A percentile compares a stretch with the other conserved stretches of the same genome.
Evolutionary conservation across 768 basidiomycete genomes (phyloP).

Genomic region (Boletus huronensis): DNA sequence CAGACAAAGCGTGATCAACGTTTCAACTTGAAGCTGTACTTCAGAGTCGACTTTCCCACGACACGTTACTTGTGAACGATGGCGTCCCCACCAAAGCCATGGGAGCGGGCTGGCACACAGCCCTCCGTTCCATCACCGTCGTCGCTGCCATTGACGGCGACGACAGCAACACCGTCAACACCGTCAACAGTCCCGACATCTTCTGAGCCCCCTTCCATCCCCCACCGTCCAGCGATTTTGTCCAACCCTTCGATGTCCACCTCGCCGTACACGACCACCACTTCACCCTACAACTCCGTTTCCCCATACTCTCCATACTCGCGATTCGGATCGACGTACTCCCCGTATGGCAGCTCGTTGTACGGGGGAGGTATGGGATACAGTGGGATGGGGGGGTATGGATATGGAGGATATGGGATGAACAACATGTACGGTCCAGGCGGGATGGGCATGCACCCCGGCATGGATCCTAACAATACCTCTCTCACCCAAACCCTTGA

Average conservation of each 20-base stretch:
- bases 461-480: slow-evolving; percentile 49
- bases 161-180: slow-evolving; percentile 18
- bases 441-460: slow-evolving; percentile 36
- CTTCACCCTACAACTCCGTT: slow-evolving; percentile 45
- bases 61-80: slow-evolving; percentile 36
- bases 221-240: slow-evolving; percentile 60
- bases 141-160: slow-evolving; percentile 17
- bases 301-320: slow-evolving; percentile 46
- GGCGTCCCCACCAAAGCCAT: slow-evolving; percentile 87
- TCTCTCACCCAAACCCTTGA: slow-evolving; percentile 87
- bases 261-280: slow-evolving; percentile 34
- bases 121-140: slow-evolving; percentile 29
- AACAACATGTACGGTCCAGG: slow-evolving; percentile 47
- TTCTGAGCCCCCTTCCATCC: slow-evolving; percentile 45
- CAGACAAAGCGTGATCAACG: too few species aligned
- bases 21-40: too few species aligned
- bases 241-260: slow-evolving; percentile 35
- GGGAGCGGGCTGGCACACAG: slow-evolving; percentile 62
- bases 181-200: slow-evolving; percentile 22
- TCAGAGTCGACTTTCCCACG: slow-evolving; percentile 17
- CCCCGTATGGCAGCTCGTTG: slow-evolving; percentile 32
- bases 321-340: slow-evolving; percentile 34
- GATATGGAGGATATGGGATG: slow-evolving; percentile 46
- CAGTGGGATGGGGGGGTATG: slow-evolving; percentile 43
- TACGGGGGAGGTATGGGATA: slow-evolving; percentile 36